Evolutionary conservation across 208 protist genomes (phyloP), one percentile per base, ranked within the genome.

Genomic region (Borovskyia barvae): DNA sequence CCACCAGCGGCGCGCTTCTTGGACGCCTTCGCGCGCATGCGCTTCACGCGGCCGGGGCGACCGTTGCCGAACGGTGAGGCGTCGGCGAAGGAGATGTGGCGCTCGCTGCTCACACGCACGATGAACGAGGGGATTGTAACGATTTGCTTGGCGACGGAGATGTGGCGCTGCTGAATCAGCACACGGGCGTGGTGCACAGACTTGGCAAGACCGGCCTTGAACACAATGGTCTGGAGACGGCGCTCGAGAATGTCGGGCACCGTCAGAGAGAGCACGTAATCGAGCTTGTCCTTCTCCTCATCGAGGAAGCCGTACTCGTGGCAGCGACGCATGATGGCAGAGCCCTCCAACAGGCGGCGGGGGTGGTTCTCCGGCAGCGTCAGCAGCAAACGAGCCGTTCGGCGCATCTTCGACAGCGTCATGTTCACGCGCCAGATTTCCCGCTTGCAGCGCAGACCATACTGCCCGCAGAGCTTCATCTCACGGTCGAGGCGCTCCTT

Each of bases 181-280:
- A 99, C 93, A 77, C 99, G 97, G 66, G 99, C 97, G 85, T 99
- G 98, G 91, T 99, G 99, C 70, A 99, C 98, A 29, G 98, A 99
- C 82, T 99, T 99, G 74, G 99, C 98, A 54, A 99, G 91, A 52
- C 92, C 94, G 15, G 91, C 77, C 82, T 99, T 99, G 92, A 99
- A 98, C 28, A 99, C 97, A 47, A 99, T 73, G 33, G 99, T 99
- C 91, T 99, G 99, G 48, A 99, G 98, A 72, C 99, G 97, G 72
- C 99, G 97, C 81, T 99, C 97, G 29, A 99, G 88, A 85, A 99
- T 98, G 77, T 99, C 97, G 49, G 98, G 88, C 46, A 98, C 82
- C 66, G 98, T 99, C 36, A 99, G 96, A 33, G 91, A 96, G 22
- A 99, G 98, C 55, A 99, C 98, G 90, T 99, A 99, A 98, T 99